Evolutionary conservation across 208 protist genomes (phyloP).

Genomic region (Herpetomonas samuelpessoai): DNA sequence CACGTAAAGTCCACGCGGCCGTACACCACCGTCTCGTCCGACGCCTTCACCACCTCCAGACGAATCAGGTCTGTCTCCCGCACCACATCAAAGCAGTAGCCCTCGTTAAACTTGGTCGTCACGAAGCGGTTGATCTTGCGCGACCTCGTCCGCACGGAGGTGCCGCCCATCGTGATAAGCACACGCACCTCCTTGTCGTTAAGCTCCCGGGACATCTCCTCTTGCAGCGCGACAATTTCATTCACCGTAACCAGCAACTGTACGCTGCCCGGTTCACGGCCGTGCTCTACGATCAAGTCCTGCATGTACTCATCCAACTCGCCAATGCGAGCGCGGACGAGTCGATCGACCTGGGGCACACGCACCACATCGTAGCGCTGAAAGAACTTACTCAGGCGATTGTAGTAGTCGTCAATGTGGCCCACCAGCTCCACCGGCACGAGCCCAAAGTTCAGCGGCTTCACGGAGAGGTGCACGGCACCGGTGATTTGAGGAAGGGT

Average conservation of each 20-base stretch:
- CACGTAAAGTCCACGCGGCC: conserved; percentile 80
- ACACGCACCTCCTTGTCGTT: conserved; percentile 47
- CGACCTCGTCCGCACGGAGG: conserved; percentile 34
- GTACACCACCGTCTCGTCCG: conserved; percentile 43
- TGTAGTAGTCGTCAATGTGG: conserved; percentile 60
- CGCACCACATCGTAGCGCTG: conserved; percentile 65
- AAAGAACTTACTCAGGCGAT: conserved; percentile 71
- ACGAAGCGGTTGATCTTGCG: conserved; percentile 44
- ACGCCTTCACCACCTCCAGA: conserved; percentile 61
- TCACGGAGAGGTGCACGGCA: conserved; percentile 54
- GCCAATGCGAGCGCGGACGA: conserved; percentile 39
- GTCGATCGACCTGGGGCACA: conserved; percentile 53
- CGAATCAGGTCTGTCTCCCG: conserved; percentile 81
- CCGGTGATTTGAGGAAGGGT: conserved; percentile 35
- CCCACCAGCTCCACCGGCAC: conserved; percentile 28
- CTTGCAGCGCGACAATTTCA: conserved; percentile 38
- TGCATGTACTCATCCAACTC: conserved; percentile 64
- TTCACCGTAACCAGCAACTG: conserved; percentile 48
- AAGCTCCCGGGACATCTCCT: conserved; percentile 35
- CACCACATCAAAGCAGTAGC: conserved; percentile 73
- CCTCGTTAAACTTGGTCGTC: conserved; percentile 47
- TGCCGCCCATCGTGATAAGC: conserved; percentile 63
- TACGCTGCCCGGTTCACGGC: conserved; percentile 69
- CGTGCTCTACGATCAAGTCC: conserved; percentile 67
- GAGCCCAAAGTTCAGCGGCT: conserved; percentile 54